Evolutionary conservation across 345 rosid species (phyloP), one percentile per base, ranked within the genome.

Genomic region (Eucalyptus dawsonii): DNA sequence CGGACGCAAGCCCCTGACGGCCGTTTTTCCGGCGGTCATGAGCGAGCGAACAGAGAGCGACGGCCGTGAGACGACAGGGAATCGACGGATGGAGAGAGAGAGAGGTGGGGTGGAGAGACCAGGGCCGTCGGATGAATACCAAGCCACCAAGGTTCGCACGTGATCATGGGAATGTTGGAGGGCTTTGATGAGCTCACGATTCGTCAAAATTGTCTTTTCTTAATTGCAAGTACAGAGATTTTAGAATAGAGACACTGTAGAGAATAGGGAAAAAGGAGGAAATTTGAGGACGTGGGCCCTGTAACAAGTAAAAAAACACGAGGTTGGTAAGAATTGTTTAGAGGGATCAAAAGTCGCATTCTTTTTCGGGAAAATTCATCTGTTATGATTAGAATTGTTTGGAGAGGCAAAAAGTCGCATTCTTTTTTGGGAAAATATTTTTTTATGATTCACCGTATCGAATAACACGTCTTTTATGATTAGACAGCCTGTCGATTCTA

Each of bases 401-500:
- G 10, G 56, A 53, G 56, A 9, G 56, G 9, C 24, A 53, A 53
- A 53, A 53, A 17, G 22, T 51, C 22, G 22, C 56, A 51, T 51
- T 51, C 22, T 17, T 51, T 51, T 53, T 8, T 0, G 2, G 5
- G 10, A 53, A 53, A 53, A 19, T 8, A 19, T 8, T 0, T 53
- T 53, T 53, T 0, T 1, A 4, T 53, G 11, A 53, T 53, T 53
- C 1, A 19, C 2, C 2, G 0, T 21, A 53, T 53, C 25, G 5
- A 19, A 53, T 53, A 53, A 19, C 58, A 53, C 5, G 2, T 53
- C 0, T 53, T 51, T 53, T 53, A 53, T 53, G 5, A 53, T 53
- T 19, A 53, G 5, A 53, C 2, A 8, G 4, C 1, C 0, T 19
- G 0, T 19, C 22, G 0, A 3, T 19, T 19, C 0, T 4, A 53